phyloP scores from a whole-genome alignment of 352 stramenopile genomes.

The Phytophthora sansomeana region DNA sequence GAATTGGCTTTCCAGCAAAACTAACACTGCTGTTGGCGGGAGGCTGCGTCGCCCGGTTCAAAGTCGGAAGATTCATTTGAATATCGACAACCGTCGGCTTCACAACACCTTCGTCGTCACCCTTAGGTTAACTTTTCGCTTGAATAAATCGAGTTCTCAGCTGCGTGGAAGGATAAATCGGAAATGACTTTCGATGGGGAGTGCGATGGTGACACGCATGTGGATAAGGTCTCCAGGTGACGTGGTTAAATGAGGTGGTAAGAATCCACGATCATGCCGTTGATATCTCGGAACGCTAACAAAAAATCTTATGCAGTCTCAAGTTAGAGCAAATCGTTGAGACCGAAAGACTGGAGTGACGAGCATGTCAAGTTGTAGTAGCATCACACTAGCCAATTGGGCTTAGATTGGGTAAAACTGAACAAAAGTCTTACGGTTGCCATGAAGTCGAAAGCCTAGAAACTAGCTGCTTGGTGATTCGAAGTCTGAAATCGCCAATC shows the following conservation, averaged over 20 bases:
- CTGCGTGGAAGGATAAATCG: not conserved
- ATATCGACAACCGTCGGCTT: not conserved
- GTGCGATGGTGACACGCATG: not conserved
- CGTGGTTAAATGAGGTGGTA: not conserved
- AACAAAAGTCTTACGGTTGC: too few relatives aligned
- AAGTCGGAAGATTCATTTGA: slow-evolving; percentile 23
- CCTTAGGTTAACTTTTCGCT: slow-evolving; percentile 14
- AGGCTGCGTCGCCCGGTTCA: not conserved
- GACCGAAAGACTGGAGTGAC: not conserved
- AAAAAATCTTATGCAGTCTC: not conserved
- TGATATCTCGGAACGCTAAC: not conserved
- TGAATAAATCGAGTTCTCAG: not conserved
- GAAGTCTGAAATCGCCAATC: too few relatives aligned
- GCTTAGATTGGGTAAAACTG: too few relatives aligned
- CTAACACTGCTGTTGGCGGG: slow-evolving; percentile 6
- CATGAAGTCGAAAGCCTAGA: too few relatives aligned
- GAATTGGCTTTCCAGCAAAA: slow-evolving; percentile 13
- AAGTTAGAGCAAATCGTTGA: not conserved
- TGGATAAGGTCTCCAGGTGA: not conserved
- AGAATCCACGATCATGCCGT: not conserved
- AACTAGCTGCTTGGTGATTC: too few relatives aligned
- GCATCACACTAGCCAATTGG: too few relatives aligned
- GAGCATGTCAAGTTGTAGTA: too few relatives aligned
- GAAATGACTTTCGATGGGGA: not conserved
- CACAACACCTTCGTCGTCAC: slow-evolving; percentile 2